A percentile compares a stretch with the other conserved stretches of the same genome.
Conservation (phyloP, 2,329 filamentous ascomycete species). For the Ceratocystis ficicola region DNA sequence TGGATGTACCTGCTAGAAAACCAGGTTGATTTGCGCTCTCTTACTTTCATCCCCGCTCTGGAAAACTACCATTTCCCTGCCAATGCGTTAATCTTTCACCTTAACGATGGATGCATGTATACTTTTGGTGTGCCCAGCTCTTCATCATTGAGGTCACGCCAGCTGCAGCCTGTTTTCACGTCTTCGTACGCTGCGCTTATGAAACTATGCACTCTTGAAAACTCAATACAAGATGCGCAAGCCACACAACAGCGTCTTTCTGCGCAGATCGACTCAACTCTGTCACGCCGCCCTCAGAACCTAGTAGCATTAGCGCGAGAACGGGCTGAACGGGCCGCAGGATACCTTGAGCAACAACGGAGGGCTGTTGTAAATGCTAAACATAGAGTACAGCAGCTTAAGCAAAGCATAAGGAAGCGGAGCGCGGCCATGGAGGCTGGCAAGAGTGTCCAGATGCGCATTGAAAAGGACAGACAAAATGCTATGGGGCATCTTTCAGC, state of each 20-base stretch:
- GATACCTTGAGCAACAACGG: constrained; percentile 50
- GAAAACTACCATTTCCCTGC: constrained; percentile 59
- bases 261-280: constrained; percentile 58
- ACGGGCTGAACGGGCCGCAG: constrained; percentile 36
- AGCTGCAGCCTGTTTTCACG: constrained; percentile 43
- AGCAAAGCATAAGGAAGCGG: constrained; percentile 52
- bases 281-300: constrained; percentile 34
- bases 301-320: constrained; percentile 40
- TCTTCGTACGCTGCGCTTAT: constrained; percentile 82
- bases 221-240: constrained; percentile 80
- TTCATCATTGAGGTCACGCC: constrained; percentile 35
- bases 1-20: constrained; percentile 59
- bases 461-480: constrained; percentile 48
- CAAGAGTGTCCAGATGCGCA: constrained; percentile 44
- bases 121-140: constrained; percentile 43
- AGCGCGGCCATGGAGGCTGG: constrained; percentile 56
- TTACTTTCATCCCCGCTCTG: constrained; percentile 69
- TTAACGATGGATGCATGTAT: constrained; percentile 71
- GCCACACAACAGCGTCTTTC: constrained; percentile 62
- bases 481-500: constrained; percentile 47
- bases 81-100: constrained; percentile 76
- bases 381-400: constrained; percentile 54
- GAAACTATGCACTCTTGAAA: constrained; percentile 76
- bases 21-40: constrained; percentile 53
- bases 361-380: constrained; percentile 51